Conservation (phyloP, 2,329 filamentous ascomycete genomes). For the Penicillium freii region DNA sequence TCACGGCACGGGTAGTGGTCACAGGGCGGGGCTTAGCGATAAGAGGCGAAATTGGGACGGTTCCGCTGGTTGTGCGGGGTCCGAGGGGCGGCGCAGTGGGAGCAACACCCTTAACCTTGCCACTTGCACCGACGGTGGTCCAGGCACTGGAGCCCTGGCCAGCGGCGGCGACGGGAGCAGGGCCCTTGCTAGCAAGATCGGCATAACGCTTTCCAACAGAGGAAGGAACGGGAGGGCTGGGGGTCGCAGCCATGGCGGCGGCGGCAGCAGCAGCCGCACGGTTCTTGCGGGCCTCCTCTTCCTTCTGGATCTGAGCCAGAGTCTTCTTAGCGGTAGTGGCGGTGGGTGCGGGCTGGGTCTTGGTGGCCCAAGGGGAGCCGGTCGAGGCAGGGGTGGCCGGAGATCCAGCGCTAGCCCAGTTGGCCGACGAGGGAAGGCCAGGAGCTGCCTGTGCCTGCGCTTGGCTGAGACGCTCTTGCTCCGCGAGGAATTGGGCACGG, state of each 20-base stretch:
- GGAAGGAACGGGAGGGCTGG: conserved; percentile 45
- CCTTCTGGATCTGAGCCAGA: conserved; percentile 90
- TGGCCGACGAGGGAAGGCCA: conserved; percentile 82
- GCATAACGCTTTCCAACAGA: conserved; percentile 81
- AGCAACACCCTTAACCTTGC: conserved; percentile 81
- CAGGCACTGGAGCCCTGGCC: conserved; percentile 62
- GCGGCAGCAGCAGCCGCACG: conserved; percentile 57
- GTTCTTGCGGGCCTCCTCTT: conserved; percentile 87
- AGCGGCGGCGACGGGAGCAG: conserved; percentile 46
- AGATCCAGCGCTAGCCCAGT: conserved; percentile 75
- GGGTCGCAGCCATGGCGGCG: conserved; percentile 44
- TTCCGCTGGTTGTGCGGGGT: conserved; percentile 49
- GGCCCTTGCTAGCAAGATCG: conserved; percentile 80
- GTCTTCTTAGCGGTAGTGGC: conserved; percentile 71
- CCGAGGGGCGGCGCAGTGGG: conserved; percentile 46
- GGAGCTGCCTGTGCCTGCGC: conserved; percentile 63
- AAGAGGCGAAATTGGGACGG: conserved; percentile 39
- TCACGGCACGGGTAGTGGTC: conserved; percentile 50
- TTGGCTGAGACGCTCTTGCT: conserved; percentile 71
- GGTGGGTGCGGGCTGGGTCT: conserved; percentile 38
- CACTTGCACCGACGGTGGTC: conserved; percentile 92
- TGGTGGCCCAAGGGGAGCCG: conserved; percentile 54
- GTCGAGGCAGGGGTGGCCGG: conserved; percentile 61
- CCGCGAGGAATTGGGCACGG: conserved; percentile 64
- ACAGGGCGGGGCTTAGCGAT: conserved; percentile 56